phyloP scores from a whole-genome alignment of 345 rosid species.

The Jatropha curcas region DNA sequence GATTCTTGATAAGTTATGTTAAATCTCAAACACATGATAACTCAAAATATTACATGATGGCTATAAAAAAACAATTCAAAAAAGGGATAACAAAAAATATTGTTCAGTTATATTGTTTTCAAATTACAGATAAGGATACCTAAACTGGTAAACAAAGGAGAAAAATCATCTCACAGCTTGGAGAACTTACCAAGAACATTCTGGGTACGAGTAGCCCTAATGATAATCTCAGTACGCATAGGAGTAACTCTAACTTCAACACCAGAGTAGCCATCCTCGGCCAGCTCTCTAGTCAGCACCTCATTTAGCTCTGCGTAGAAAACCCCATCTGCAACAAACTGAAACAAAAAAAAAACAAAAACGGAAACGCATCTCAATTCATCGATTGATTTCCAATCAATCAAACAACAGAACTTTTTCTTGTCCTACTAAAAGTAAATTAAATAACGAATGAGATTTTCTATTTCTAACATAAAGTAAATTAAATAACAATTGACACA shows the following conservation, averaged over 20 bases:
- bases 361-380: background rate
- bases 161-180: background rate
- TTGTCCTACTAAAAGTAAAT: no score
- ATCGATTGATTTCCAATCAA: background rate
- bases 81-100: background rate
- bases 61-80: background rate
- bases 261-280: conserved; percentile 38
- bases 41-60: no score
- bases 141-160: background rate
- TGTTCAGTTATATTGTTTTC: background rate
- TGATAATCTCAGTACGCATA: conserved; percentile 40
- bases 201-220: conserved; percentile 37
- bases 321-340: conserved; percentile 33
- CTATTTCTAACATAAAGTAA: no score
- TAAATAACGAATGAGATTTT: no score
- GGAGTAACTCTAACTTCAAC: conserved; percentile 41
- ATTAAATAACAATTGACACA: background rate
- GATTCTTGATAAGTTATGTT: no score
- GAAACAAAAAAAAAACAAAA: background rate
- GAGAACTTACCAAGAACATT: conserved; percentile 28
- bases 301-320: conserved; percentile 35
- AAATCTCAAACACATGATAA: no score
- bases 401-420: background rate
- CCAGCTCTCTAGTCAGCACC: conserved; percentile 34
- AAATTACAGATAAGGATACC: background rate